Percentiles rank a stretch among this genome's conserved stretches.
Evolutionary conservation across 345 rosid species (phyloP).

Genomic region (Eucalyptus caleyi): DNA sequence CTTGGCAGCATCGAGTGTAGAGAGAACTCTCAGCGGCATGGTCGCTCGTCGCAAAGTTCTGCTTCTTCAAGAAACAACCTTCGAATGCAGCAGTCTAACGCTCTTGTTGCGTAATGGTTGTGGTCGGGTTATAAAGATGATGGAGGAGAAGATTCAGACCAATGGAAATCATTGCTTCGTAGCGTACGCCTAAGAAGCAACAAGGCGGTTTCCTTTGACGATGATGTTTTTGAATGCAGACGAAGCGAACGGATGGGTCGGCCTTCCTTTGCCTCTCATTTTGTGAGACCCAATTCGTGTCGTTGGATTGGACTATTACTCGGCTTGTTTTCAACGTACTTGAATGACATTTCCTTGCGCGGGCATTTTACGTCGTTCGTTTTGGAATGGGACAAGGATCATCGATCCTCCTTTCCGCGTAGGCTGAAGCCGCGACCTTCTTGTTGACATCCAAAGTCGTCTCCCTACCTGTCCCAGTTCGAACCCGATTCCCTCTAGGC

Average conservation of each 20-base stretch:
- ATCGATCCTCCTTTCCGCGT: not conserved
- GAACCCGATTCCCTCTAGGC: no score
- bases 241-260: not conserved
- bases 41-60: not conserved
- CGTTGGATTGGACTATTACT: not conserved
- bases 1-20: not conserved
- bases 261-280: not conserved
- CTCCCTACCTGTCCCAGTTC: no score
- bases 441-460: not conserved
- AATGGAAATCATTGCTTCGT: not conserved
- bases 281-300: not conserved
- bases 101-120: not conserved
- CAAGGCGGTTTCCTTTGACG: not conserved
- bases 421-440: not conserved
- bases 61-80: not conserved
- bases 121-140: not conserved
- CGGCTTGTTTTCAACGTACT: not conserved
- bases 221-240: not conserved
- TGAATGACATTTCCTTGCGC: not conserved
- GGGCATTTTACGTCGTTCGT: not conserved
- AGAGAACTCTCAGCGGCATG: not conserved
- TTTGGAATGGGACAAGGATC: not conserved
- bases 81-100: not conserved
- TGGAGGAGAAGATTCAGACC: not conserved
- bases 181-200: not conserved